phyloP scores from a whole-genome alignment of 768 basidiomycete genomes.

The Porphyrellus cyaneotinctus region DNA sequence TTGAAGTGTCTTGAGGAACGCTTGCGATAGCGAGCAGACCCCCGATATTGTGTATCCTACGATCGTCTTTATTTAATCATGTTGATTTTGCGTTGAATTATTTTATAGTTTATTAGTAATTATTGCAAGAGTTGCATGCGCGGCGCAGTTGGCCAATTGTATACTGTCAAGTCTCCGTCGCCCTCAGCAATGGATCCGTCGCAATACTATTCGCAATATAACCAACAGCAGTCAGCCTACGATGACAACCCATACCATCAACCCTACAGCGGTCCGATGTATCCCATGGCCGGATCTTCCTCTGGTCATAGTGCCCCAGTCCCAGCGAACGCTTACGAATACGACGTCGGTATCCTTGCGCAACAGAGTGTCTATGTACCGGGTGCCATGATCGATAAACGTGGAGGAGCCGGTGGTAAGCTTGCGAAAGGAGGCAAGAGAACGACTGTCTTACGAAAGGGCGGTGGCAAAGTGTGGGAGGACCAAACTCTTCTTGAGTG shows the following conservation, averaged over 20 bases:
- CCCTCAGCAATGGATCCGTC: slow-evolving; percentile 27
- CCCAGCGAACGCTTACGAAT: slow-evolving; percentile 88
- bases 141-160: no score
- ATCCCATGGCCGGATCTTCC: slow-evolving; percentile 58
- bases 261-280: slow-evolving; percentile 73
- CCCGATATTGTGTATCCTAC: slow-evolving; percentile 6
- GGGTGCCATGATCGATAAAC: slow-evolving; percentile 85
- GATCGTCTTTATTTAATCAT: slow-evolving; percentile 25
- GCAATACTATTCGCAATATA: slow-evolving; percentile 47
- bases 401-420: slow-evolving; percentile 81
- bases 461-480: slow-evolving; percentile 96
- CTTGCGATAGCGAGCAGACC: slow-evolving; percentile 26
- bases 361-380: slow-evolving; percentile 92
- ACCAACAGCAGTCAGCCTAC: slow-evolving; percentile 47
- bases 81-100: slow-evolving; percentile 21
- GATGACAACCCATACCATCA: slow-evolving; percentile 82
- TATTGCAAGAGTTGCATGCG: not conserved
- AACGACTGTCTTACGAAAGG: slow-evolving; percentile 91
- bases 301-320: slow-evolving; percentile 73
- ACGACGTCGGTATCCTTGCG: slow-evolving; percentile 85
- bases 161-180: not conserved
- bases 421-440: slow-evolving; percentile 88
- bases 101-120: slow-evolving; percentile 16
- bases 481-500: slow-evolving; percentile 96
- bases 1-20: slow-evolving; percentile 35